Evolutionary conservation across 2,329 filamentous ascomycete genomes (phyloP), one percentile per base, ranked within the genome.

Genomic region (Phyllosticta capitalensis): DNA sequence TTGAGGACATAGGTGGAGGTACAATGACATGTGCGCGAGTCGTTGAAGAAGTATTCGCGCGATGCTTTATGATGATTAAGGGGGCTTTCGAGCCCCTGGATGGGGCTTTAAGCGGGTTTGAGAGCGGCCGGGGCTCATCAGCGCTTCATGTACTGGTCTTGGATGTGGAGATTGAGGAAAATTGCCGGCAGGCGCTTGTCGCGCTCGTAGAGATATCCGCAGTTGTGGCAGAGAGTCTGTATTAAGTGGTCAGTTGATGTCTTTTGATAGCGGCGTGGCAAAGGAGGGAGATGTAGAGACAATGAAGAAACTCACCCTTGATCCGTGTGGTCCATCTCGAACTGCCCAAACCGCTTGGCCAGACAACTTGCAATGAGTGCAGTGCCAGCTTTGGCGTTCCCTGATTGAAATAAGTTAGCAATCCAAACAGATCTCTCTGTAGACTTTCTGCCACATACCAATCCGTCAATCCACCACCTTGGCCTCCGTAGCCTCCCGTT

Each of bases 271-370:
- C 17, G 33, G 10, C 30, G 17, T 5, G 17, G 30, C 30, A 38
- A 2, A 7, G 14, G n/a, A n/a, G n/a, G 19, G 22, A 22, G 5
- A 24, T 22, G 22, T 5, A 52, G 38, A 64, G 38, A n/a, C n/a
- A 14, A 51, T 49, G 12, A 26, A 28, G 48, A 30, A 56, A 75
- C 88, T 81, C 78, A 94, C 90, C 74, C 89, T 87, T 64, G 89
- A 83, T 58, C 92, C 92, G 58, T 83, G 79, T 14, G 94, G 94
- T 22, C 94, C 94, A 74, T 97, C 92, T 67, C 94, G 81, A 2
- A 97, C 92, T 54, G 90, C 92, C 94, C 94, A 99, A 9, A 96
- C 90, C 26, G 90, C 88, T 54, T 87, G 87, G 17, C 92, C 94
- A 85, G 89, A 92, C 33, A 96, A 85, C 62, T 81, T 81, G 72